A percentile compares a stretch with the other conserved stretches of the same genome.
Evolutionary conservation across 306 rosid genomes (phyloP).

Genomic region (Crataegus laevigata): DNA sequence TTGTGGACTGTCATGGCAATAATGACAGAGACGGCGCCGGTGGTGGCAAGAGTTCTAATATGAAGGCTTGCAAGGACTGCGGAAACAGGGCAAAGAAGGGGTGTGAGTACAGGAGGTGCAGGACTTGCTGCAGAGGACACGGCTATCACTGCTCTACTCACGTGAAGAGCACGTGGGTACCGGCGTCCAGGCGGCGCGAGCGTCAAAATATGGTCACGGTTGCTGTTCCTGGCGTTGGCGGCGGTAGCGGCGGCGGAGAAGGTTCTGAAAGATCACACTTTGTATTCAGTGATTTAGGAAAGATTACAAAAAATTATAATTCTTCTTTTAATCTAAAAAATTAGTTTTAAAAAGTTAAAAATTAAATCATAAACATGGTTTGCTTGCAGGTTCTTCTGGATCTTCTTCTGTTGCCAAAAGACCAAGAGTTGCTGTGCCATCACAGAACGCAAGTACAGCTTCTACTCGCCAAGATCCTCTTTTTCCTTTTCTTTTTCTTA

Average conservation of each 20-base stretch:
- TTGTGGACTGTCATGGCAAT: slow-evolving; percentile 10
- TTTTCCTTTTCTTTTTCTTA: not conserved
- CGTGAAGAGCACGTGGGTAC: slow-evolving; percentile 82
- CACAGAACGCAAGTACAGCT: slow-evolving; percentile 31
- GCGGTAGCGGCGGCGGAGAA: slow-evolving; percentile 15
- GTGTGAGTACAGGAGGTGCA: slow-evolving; percentile 52
- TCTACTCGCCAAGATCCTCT: slow-evolving; percentile 21
- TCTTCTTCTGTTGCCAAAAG: slow-evolving; percentile 56
- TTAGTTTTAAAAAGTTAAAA: not conserved
- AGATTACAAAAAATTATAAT: not conserved
- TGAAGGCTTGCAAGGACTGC: slow-evolving; percentile 61
- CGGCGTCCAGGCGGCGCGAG: slow-evolving; percentile 51
- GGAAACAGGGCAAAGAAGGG: slow-evolving; percentile 84
- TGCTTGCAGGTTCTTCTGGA: slow-evolving; percentile 21
- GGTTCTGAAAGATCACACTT: not conserved
- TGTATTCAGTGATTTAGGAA: not conserved
- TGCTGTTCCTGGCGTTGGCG: slow-evolving; percentile 5
- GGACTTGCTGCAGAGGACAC: slow-evolving; percentile 80
- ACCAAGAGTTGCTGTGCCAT: slow-evolving; percentile 32
- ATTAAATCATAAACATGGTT: not conserved
- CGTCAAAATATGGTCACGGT: slow-evolving; percentile 25
- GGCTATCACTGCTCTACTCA: slow-evolving; percentile 65
- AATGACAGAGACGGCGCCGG: not conserved
- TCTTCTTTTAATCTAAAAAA: not conserved
- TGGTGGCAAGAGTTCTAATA: slow-evolving; percentile 28